These are phyloP conservation scores for Fusarium abutilonis DNA, from an alignment of 2,329 filamentous ascomycete species.

Conservation along the genomic window DNA sequence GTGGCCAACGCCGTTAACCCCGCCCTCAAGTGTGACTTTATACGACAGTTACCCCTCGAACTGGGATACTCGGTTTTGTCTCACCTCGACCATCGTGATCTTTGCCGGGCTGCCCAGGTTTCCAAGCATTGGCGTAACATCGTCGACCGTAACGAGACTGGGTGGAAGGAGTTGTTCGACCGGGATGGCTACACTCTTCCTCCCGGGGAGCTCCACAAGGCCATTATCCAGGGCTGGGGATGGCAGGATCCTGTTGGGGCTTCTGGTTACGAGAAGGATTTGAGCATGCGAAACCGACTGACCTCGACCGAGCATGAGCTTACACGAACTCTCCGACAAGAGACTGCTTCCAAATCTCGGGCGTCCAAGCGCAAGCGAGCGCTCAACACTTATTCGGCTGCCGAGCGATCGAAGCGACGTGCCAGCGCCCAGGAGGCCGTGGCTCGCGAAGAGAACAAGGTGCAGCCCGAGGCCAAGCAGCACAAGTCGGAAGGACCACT, in stretches of 20 bases:
- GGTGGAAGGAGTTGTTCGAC: slow-evolving; percentile 94
- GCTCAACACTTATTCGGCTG: slow-evolving; percentile 55
- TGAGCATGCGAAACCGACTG: slow-evolving; percentile 68
- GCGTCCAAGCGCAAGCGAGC: slow-evolving; percentile 67
- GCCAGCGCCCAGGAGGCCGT: slow-evolving; percentile 59
- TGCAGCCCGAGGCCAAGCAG: slow-evolving; percentile 54
- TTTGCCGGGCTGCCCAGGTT: slow-evolving; percentile 90
- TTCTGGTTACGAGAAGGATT: slow-evolving; percentile 81
- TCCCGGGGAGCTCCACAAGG: slow-evolving; percentile 82
- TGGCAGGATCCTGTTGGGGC: slow-evolving; percentile 88
- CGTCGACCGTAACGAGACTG: slow-evolving; percentile 90
- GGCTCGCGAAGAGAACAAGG: slow-evolving; percentile 54
- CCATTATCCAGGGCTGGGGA: slow-evolving; percentile 92
- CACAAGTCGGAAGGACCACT: slow-evolving; percentile 82
- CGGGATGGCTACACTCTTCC: slow-evolving; percentile 82
- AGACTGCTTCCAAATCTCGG: slow-evolving; percentile 57
- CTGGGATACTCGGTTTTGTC: slow-evolving; percentile 87
- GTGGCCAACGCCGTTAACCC: slow-evolving; percentile 93
- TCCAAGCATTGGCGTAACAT: slow-evolving; percentile 94
- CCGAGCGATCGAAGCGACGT: slow-evolving; percentile 65
- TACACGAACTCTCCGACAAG: slow-evolving; percentile 54
- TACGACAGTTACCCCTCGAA: slow-evolving; percentile 84
- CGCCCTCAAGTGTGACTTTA: slow-evolving; percentile 92
- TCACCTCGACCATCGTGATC: slow-evolving; percentile 84
- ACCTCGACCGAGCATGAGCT: slow-evolving; percentile 65